Evolutionary conservation across 495 filamentous ascomycete species (phyloP).

Genomic region (Neohortaea acidophila): DNA sequence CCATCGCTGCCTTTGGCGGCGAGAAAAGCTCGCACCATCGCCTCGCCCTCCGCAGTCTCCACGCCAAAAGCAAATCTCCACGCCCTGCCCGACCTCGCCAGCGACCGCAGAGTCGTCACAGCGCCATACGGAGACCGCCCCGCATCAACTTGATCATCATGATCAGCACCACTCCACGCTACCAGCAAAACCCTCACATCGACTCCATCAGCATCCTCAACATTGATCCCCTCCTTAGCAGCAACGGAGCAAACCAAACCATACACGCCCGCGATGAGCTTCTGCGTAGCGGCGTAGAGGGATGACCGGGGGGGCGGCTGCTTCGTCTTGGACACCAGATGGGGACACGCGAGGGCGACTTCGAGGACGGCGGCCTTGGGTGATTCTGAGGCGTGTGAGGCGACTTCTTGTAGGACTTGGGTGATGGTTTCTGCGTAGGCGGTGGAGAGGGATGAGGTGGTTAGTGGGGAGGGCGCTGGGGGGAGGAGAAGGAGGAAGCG

Average conservation of each 20-base stretch:
- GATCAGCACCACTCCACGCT: conserved; percentile 31
- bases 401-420: conserved; percentile 30
- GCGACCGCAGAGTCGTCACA: conserved; percentile 47
- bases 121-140: conserved; percentile 30
- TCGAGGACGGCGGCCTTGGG: conserved; percentile 29
- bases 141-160: conserved; percentile 27
- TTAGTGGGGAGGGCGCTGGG: conserved; percentile 36
- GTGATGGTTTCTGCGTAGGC: conserved; percentile 43
- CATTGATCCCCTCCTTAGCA: conserved; percentile 42
- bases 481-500: conserved; percentile 39
- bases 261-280: conserved; percentile 62
- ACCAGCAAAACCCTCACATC: conserved; percentile 64
- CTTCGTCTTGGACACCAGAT: conserved; percentile 29
- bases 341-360: conserved; percentile 38
- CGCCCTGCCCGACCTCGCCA: conserved; percentile 45
- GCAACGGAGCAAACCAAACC: conserved; percentile 54
- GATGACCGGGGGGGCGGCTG: conserved; percentile 33
- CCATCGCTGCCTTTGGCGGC: conserved; percentile 9
- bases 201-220: conserved; percentile 54
- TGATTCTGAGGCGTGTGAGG: conserved; percentile 23
- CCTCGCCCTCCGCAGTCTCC: conserved; percentile 42
- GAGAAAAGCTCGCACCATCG: conserved; percentile 24
- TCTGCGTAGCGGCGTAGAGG: conserved; percentile 48
- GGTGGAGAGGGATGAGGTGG: conserved; percentile 33
- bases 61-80: conserved; percentile 61